A percentile compares a stretch with the other conserved stretches of the same genome.
These are phyloP conservation scores for Saccharomycopsis fodiens DNA, from an alignment of 805 yeast species.

Conservation along the genomic window DNA sequence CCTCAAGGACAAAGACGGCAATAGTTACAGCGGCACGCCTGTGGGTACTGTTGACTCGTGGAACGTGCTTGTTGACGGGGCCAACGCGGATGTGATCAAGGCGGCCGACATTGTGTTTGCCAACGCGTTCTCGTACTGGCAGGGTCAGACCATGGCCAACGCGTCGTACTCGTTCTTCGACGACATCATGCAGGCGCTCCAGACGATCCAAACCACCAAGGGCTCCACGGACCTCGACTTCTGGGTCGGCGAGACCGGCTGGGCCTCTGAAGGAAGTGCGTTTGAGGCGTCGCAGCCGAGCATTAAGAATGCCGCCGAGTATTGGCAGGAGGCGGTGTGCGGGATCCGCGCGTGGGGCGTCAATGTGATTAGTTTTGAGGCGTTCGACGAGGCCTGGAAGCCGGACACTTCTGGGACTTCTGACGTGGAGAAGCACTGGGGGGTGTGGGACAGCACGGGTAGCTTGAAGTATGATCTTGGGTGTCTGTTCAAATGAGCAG, in stretches of 20 bases:
- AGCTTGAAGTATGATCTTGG: slow-evolving; percentile 38
- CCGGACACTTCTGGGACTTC: slow-evolving; percentile 81
- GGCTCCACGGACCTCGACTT: slow-evolving; percentile 80
- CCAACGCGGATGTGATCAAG: slow-evolving; percentile 57
- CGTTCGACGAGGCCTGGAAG: slow-evolving; percentile 94
- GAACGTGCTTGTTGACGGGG: slow-evolving; percentile 84
- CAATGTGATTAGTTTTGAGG: slow-evolving; percentile 88
- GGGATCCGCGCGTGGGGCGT: slow-evolving; percentile 95
- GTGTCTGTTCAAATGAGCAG: slow-evolving; percentile 40
- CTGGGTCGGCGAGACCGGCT: slow-evolving; percentile 98
- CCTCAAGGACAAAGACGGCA: slow-evolving; percentile 74
- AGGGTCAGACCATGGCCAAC: slow-evolving; percentile 81
- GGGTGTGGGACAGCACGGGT: slow-evolving; percentile 60
- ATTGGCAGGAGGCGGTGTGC: slow-evolving; percentile 86
- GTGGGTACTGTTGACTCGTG: slow-evolving; percentile 97
- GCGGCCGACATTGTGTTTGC: slow-evolving; percentile 85
- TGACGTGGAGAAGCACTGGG: slow-evolving; percentile 93
- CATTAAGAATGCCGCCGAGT: slow-evolving; percentile 63
- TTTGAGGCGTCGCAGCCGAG: slow-evolving; percentile 62
- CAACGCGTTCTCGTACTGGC: slow-evolving; percentile 98
- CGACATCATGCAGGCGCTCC: slow-evolving; percentile 96
- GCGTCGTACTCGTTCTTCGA: slow-evolving; percentile 90
- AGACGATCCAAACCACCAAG: slow-evolving; percentile 75
- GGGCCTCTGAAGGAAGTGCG: slow-evolving; percentile 84
- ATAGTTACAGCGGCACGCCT: slow-evolving; percentile 58